These are phyloP conservation scores for Chloranthus sessilifolius DNA, from an alignment of 164 flowering plant species.

Conservation along the genomic window DNA sequence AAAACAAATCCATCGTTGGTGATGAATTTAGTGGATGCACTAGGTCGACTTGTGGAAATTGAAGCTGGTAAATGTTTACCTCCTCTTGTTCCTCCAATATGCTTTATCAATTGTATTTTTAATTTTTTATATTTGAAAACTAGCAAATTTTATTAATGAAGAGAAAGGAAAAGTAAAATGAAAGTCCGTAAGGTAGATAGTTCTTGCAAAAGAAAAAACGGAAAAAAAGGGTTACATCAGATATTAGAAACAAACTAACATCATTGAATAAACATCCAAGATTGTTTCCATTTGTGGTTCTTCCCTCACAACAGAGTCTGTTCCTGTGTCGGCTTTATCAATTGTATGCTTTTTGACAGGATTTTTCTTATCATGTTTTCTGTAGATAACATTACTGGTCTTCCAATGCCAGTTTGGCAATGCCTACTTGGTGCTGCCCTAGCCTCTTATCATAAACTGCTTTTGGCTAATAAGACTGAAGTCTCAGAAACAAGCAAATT, in stretches of 20 bases:
- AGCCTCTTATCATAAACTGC: conserved; percentile 36
- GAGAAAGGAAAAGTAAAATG: no score
- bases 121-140: no score
- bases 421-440: conserved; percentile 74
- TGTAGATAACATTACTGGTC: conserved; percentile 45
- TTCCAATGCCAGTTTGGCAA: conserved; percentile 48
- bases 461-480: conserved; percentile 11
- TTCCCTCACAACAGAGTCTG: no score
- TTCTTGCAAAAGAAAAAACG: no score
- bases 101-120: conserved; percentile 1
- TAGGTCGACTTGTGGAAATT: conserved; percentile 42
- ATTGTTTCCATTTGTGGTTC: no score
- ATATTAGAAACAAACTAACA: no score
- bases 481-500: conserved; percentile 33
- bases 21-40: conserved; percentile 44
- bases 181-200: no score
- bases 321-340: no score
- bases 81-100: neutral
- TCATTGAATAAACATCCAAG: no score
- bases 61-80: conserved; percentile 39
- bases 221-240: no score
- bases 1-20: conserved; percentile 32
- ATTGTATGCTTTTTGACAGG: neutral
- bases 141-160: no score
- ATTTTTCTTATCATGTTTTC: conserved; percentile 6